A percentile compares a stretch with the other conserved stretches of the same genome.
phyloP scores from a whole-genome alignment of 176 grass and related monocot species.

The Hyparrhenia diplandra region DNA sequence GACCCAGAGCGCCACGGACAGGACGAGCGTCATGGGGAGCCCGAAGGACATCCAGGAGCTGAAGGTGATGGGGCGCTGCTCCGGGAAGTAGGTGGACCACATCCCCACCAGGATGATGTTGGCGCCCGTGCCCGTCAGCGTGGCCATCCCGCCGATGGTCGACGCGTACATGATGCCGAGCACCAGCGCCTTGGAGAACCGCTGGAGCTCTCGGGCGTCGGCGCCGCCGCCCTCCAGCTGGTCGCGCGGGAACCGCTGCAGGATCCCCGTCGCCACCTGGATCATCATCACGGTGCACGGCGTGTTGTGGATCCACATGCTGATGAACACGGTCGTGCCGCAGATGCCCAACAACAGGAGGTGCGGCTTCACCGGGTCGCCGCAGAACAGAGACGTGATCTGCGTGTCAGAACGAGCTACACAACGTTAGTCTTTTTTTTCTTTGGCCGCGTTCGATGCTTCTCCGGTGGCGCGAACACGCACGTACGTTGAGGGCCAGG shows the following conservation, averaged over 20 bases:
- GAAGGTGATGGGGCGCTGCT: constrained; percentile 66
- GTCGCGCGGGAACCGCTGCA: constrained; percentile 60
- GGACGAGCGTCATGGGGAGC: constrained; percentile 55
- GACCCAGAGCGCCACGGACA: constrained; percentile 58
- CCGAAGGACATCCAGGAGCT: constrained; percentile 92
- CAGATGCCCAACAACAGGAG: constrained; percentile 75
- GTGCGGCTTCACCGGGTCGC: constrained; percentile 63
- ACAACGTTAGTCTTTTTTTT: not conserved
- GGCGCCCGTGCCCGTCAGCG: constrained; percentile 78
- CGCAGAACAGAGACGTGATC: constrained; percentile 74
- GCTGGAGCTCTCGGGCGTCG: constrained; percentile 19
- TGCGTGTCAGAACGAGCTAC: not conserved
- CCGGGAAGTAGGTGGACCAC: constrained; percentile 79
- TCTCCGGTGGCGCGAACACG: not conserved
- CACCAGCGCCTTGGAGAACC: constrained; percentile 75
- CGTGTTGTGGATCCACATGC: constrained; percentile 99
- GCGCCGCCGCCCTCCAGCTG: not conserved
- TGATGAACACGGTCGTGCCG: constrained; percentile 64
- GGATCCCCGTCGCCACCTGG: constrained; percentile 71
- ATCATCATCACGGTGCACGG: constrained; percentile 83
- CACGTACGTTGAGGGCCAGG: constrained; percentile 69
- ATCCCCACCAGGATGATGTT: constrained; percentile 95
- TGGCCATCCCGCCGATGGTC: constrained; percentile 60
- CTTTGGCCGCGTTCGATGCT: not conserved
- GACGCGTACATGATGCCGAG: constrained; percentile 74